Evolutionary conservation across 164 flowering plant species (phyloP).

Genomic region (Vitis rupestris): DNA sequence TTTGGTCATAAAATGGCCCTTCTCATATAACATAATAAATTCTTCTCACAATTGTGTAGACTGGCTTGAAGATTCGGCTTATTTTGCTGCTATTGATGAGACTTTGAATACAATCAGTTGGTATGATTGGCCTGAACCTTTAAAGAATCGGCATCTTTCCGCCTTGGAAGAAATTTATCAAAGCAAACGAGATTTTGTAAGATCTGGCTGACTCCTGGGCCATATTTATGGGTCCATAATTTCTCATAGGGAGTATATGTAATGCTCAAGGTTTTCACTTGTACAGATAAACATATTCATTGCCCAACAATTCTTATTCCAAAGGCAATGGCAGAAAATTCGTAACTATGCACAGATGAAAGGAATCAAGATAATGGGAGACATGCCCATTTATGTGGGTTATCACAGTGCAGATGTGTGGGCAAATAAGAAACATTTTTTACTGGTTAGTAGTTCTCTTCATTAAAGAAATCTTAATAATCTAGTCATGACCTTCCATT

Average conservation of each 20-base stretch:
- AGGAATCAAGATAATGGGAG: constrained; percentile 93
- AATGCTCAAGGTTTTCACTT: constrained; percentile 13
- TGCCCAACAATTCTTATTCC: constrained; percentile 92
- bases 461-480: not conserved
- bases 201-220: constrained; percentile 13
- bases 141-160: constrained; percentile 76
- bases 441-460: constrained; percentile 57
- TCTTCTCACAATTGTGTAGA: constrained; percentile 39
- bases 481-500: not conserved
- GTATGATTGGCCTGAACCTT: constrained; percentile 94
- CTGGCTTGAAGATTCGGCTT: constrained; percentile 98
- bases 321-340: constrained; percentile 95
- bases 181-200: constrained; percentile 71
- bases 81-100: constrained; percentile 88
- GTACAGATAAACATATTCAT: constrained; percentile 76
- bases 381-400: constrained; percentile 99
- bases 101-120: constrained; percentile 59
- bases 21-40: not conserved
- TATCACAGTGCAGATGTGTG: constrained; percentile 99
- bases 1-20: not conserved
- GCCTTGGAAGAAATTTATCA: constrained; percentile 84
- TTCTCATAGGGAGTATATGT: not conserved
- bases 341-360: constrained; percentile 67
- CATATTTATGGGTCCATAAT: not conserved
- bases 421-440: constrained; percentile 89